These are phyloP conservation scores for Halteria grandinella DNA, from an alignment of 73 alveolate species.

Conservation along the genomic window DNA sequence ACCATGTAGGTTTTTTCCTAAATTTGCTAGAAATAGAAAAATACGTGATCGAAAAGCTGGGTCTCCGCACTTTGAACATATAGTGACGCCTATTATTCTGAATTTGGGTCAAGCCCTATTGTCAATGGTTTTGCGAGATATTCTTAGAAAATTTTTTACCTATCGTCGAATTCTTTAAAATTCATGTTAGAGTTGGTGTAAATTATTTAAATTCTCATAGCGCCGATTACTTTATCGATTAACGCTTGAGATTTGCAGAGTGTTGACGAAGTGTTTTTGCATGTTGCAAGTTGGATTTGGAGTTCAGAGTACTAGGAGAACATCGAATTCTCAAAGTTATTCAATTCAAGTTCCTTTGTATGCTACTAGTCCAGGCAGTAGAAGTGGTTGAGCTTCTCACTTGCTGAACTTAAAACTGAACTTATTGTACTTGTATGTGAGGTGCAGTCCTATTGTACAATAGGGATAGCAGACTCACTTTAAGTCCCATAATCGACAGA, in stretches of 20 bases:
- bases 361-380: too few species aligned
- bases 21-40: background rate
- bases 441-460: background rate
- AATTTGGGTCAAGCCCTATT: background rate
- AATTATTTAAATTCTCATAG: background rate
- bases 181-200: slow-evolving; percentile 22
- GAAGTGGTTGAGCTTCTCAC: slow-evolving; percentile 5
- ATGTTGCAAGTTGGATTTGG: slow-evolving; percentile 1
- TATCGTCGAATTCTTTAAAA: background rate
- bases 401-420: background rate
- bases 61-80: slow-evolving; percentile 14
- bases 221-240: slow-evolving; percentile 7
- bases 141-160: slow-evolving; percentile 25
- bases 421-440: background rate
- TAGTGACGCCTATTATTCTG: slow-evolving; percentile 1
- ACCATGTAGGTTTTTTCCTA: background rate
- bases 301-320: background rate
- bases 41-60: background rate
- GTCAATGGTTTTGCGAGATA: background rate
- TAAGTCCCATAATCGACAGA: too few species aligned
- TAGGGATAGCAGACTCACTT: too few species aligned
- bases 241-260: background rate
- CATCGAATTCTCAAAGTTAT: background rate
- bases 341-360: background rate
- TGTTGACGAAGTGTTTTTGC: slow-evolving; percentile 1